Base-by-base conservation (phyloP, 805 yeast species). In the Blastobotrys robertii region DNA sequence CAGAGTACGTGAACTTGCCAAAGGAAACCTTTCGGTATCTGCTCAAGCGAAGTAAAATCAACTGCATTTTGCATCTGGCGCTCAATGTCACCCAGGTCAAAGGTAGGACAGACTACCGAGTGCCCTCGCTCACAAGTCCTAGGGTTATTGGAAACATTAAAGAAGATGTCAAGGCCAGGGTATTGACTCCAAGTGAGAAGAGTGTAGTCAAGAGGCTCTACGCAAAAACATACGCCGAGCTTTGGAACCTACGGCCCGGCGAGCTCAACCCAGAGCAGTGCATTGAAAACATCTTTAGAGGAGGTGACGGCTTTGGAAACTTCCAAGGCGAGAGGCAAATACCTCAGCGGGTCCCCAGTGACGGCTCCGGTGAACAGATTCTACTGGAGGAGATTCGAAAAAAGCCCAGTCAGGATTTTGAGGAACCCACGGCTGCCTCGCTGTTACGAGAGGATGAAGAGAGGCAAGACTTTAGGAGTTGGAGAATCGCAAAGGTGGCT, bases 21-120 rank as follows among this genome's bases (percentile, higher is more conserved):
- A 14, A 31, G 29, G 37, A 33, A 6, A 67, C 79, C 2, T 70
- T 81, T 48, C 68, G 84, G 48, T 86, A 82, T 52, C 63, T 90
- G 36, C 66, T 90, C 31, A 80, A 80, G 53, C 73, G 84, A 22
- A 81, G 94, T 1, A 84, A 85, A 50, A 77, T 90, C 13, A 90
- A 90, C 59, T 80, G 94, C 2, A 81, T 85, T n/a, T 60, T 82
- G 33, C 79, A 73, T 39, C 51, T 85, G 34, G 70, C 79, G 1
- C 64, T 84, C n/a, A 66, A 67, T 4, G 60, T 83, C 51, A 68
- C 66, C 34, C 55, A 68, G 36, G 50, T 65, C 30, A 62, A 69
- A 50, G 75, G 74, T n/a, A 54, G 68, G 50, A 42, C 64, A 45
- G 53, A 76, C 65, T 49, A 69, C 57, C 42, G 65, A 54, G 66